phyloP scores from a whole-genome alignment of 805 yeast genomes.

The Candida khao-thaluensis region DNA sequence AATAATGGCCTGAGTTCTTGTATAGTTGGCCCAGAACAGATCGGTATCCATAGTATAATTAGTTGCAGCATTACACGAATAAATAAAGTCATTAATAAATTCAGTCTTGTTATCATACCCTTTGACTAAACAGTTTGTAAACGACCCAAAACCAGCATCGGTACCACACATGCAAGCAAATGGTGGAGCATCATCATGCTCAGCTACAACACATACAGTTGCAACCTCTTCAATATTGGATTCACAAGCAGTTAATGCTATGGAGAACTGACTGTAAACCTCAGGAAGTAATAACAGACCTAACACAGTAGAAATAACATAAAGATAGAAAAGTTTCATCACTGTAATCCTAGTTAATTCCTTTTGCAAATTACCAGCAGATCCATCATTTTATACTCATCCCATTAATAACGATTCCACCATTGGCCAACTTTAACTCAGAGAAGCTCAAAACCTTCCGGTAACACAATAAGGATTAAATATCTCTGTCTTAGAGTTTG shows the following conservation, averaged over 20 bases:
- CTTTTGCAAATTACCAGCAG: not conserved
- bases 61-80: constrained; percentile 12
- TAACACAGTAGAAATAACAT: not conserved
- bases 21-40: constrained; percentile 16
- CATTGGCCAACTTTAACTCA: constrained; percentile 1
- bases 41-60: constrained; percentile 11
- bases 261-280: constrained; percentile 8
- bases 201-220: constrained; percentile 15
- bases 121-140: constrained; percentile 21
- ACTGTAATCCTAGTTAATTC: not conserved
- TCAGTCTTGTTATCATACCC: constrained; percentile 21
- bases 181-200: not conserved
- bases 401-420: too few species aligned
- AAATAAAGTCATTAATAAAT: constrained; percentile 15
- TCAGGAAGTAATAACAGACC: constrained; percentile 13
- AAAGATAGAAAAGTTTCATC: constrained; percentile 10
- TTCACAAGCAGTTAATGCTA: constrained; percentile 18
- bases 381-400: not conserved
- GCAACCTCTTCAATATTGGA: constrained; percentile 12
- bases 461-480: not conserved
- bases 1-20: constrained; percentile 11
- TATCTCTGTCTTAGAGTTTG: too few species aligned
- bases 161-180: constrained; percentile 18
- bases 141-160: constrained; percentile 21
- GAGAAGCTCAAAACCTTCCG: constrained; percentile 5